phyloP scores from a whole-genome alignment of 83 land plant species.

The Diphasiastrum complanatum region DNA sequence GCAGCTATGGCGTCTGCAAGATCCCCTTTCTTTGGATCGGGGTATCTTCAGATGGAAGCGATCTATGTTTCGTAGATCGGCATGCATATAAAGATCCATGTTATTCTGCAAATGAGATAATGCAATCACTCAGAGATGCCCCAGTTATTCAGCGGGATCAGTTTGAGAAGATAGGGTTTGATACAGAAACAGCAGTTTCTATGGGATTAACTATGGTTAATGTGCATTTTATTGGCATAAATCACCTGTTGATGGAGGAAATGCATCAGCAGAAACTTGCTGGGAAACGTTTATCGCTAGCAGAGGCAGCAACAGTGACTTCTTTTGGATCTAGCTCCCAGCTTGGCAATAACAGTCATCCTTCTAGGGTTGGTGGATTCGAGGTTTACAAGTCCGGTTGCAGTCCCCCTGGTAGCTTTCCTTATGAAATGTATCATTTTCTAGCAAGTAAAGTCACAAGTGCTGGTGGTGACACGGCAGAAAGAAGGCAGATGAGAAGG shows the following conservation, averaged over 20 bases:
- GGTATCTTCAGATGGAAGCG: conserved; percentile 37
- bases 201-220: conserved; percentile 39
- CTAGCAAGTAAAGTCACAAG: conserved; percentile 63
- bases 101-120: not conserved
- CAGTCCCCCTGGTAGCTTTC: conserved; percentile 57
- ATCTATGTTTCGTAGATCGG: conserved; percentile 37
- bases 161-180: not conserved
- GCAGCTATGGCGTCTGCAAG: conserved; percentile 51
- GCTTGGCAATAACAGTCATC: not conserved
- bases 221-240: conserved; percentile 58
- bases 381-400: conserved; percentile 16
- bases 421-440: conserved; percentile 64
- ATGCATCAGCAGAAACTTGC: conserved; percentile 9
- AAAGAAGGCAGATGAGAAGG: conserved; percentile 63
- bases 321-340: conserved; percentile 31
- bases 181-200: not conserved
- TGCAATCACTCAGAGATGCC: conserved; percentile 5
- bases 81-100: not conserved
- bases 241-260: conserved; percentile 70
- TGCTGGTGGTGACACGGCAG: conserved; percentile 47
- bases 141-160: conserved; percentile 12
- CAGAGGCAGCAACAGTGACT: conserved; percentile 33
- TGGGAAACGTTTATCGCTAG: conserved; percentile 3
- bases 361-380: conserved; percentile 11
- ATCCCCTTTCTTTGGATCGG: conserved; percentile 65